Conservation (phyloP, 768 basidiomycete genomes). For the Leccinum rimulosum region DNA sequence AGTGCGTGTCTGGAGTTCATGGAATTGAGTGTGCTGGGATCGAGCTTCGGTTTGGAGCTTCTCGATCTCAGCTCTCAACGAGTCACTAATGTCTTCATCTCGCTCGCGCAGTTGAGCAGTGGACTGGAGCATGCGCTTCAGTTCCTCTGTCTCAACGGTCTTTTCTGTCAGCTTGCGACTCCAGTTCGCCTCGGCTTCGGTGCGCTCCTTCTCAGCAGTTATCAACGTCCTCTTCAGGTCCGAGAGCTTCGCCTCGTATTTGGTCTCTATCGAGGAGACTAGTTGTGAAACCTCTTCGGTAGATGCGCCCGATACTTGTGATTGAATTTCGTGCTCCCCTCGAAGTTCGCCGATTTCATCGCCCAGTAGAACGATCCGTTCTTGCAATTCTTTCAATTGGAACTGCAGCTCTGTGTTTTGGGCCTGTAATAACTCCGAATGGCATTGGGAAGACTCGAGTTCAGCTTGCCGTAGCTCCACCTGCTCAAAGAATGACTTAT, state of each 20-base stretch:
- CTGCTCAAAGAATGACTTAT: conserved; percentile 79
- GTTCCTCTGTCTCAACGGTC: conserved; percentile 69
- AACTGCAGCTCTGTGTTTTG: conserved; percentile 84
- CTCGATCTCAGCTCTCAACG: conserved; percentile 55
- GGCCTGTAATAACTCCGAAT: conserved; percentile 70
- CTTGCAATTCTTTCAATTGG: conserved; percentile 77
- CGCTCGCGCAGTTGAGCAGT: conserved; percentile 59
- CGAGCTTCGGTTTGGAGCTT: conserved; percentile 47
- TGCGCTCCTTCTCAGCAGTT: conserved; percentile 76
- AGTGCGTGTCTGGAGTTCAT: conserved; percentile 52
- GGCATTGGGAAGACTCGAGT: conserved; percentile 75
- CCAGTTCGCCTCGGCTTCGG: conserved; percentile 88
- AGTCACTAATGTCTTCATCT: conserved; percentile 49
- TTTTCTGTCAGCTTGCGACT: conserved; percentile 80
- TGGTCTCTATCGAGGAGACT: conserved; percentile 68
- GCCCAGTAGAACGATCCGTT: conserved; percentile 65
- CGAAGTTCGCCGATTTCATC: conserved; percentile 69
- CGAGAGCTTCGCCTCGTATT: conserved; percentile 71
- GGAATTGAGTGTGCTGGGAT: conserved; percentile 48
- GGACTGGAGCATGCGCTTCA: conserved; percentile 57
- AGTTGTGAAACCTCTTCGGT: conserved; percentile 71
- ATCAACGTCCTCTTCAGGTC: conserved; percentile 67
- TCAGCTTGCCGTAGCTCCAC: conserved; percentile 89
- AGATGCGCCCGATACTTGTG: conserved; percentile 41
- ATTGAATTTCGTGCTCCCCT: conserved; percentile 50